Evolutionary conservation across 2,329 filamentous ascomycete species (phyloP), one percentile per base, ranked within the genome.

Genomic region (Venturia carpophila): DNA sequence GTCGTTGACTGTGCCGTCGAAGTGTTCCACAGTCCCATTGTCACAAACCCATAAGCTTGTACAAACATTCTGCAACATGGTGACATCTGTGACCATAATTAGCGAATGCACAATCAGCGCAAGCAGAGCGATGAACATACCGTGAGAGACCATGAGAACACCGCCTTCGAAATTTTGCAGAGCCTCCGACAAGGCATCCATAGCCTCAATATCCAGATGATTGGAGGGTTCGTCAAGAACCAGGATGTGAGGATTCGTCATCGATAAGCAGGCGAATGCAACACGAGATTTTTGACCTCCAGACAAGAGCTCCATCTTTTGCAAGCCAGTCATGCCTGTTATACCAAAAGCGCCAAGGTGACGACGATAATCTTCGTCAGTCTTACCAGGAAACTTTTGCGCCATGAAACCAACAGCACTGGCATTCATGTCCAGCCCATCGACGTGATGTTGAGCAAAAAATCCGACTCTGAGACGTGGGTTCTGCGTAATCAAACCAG

Each of bases 51-150:
- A 99, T 73, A 99, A 79, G 74, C 88, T 94, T 62, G 83, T 94
- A 78, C 94, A 99, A 45, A 99, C 94, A 64, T 90, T 96, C 80
- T 96, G 92, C 76, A 99, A 77, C 91, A 99, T 97, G 0, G 94
- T 97, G 64, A 99, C 94, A 75, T 99, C 94, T 88, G 99, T 94
- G 73, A 90, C 96, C 66, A 99, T 94, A 92, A 99, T 97, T 71
- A 99, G 80, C 65, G 99, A 92, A 75, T 94, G 94, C 68, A 94
- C 94, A 78, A 96, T 84, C 79, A 97, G 99, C 10, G 34, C 30
- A 21, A 64, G 52, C 17, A 56, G 41, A 5, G n/a, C 5, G 11
- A 39, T 34, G 9, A 42, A 58, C 49, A 52, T 58, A 75, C 97
- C 94, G 88, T 99, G 94, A 73, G 91, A 96, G 66, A 99, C 94